Evolutionary conservation across 2,329 filamentous ascomycete species (phyloP).

Genomic region (Penicillium occitanis): DNA sequence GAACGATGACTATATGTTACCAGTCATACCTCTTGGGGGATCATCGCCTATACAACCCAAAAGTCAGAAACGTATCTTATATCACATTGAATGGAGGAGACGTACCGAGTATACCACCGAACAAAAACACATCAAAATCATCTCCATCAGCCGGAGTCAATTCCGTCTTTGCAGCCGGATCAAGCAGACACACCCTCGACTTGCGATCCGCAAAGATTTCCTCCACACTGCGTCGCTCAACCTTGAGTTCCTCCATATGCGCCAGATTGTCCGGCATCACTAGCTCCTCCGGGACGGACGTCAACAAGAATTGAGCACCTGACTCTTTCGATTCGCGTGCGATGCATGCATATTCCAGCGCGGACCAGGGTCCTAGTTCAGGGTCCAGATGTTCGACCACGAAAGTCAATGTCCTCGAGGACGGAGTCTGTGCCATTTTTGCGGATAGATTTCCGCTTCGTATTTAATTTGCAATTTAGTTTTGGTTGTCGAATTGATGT

Average conservation of each 20-base stretch:
- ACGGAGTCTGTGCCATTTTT: slow-evolving; percentile 29
- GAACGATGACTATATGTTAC: slow-evolving; percentile 18
- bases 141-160: slow-evolving; percentile 79
- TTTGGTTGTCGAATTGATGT: background rate
- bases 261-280: slow-evolving; percentile 61
- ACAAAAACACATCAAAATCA: slow-evolving; percentile 85
- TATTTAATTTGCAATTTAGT: background rate
- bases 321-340: slow-evolving; percentile 72
- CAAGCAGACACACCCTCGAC: slow-evolving; percentile 79
- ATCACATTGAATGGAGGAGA: slow-evolving; percentile 14
- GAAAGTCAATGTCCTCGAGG: slow-evolving; percentile 64
- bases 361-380: slow-evolving; percentile 90
- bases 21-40: slow-evolving; percentile 74
- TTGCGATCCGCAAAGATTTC: slow-evolving; percentile 73
- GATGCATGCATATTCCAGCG: slow-evolving; percentile 87
- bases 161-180: slow-evolving; percentile 79
- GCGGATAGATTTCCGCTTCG: background rate
- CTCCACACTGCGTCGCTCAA: slow-evolving; percentile 78
- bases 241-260: slow-evolving; percentile 60
- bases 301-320: slow-evolving; percentile 73
- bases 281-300: slow-evolving; percentile 71
- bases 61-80: slow-evolving; percentile 9
- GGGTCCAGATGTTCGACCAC: slow-evolving; percentile 96
- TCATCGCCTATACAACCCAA: slow-evolving; percentile 68
- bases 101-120: slow-evolving; percentile 90